Evolutionary conservation across 2,329 filamentous ascomycete genomes (phyloP), one percentile per base, ranked within the genome.

Genomic region (Pestalotiopsis sp.): DNA sequence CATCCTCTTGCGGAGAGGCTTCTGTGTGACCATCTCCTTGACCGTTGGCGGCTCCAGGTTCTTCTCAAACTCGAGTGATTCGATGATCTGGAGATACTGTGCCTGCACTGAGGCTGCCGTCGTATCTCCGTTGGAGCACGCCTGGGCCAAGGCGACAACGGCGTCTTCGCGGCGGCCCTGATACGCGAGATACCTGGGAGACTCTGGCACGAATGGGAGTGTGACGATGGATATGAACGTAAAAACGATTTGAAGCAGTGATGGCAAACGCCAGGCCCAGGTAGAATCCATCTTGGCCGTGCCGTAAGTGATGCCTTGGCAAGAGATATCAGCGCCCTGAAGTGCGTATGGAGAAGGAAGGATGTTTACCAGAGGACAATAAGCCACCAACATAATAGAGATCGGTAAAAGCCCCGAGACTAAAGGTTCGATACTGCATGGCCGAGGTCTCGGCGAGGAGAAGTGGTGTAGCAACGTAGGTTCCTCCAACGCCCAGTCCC

Each of bases 81-180:
- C 82, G n/a, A 80, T 70, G 44, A 86, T 86, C 70, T 84, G 81
- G 67, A 82, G 79, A 75, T 78, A 82, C n/a, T 80, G 76, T 4
- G 78, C 70, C 2, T 81, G 71, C 3, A 80, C 79, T 9, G 81
- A 73, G 1, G 79, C 79, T 69, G 82, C 76, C 0, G 75, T 70
- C 2, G 75, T 69, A 65, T 85, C 78, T 3, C 84, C 82, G 20
- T 62, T n/a, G 7, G 59, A 62, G 62, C 85, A 80, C 4, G 80
- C 79, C 70, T 79, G 76, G 1, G 83, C 83, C 1, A 86, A 75
- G 0, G 80, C 76, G 20, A 72, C 61, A 10, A 77, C 68, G 7
- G 75, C 76, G 40, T 79, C 76, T 3, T 74, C 71, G 38, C 73
- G 62, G n/a, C 74, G 74, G 39, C 70, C 71, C 20, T 78, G 74